Percentiles rank a stretch among this genome's conserved stretches.
These are phyloP conservation scores for Colletotrichum scovillei DNA, from an alignment of 2,329 filamentous ascomycete species.

Conservation along the genomic window DNA sequence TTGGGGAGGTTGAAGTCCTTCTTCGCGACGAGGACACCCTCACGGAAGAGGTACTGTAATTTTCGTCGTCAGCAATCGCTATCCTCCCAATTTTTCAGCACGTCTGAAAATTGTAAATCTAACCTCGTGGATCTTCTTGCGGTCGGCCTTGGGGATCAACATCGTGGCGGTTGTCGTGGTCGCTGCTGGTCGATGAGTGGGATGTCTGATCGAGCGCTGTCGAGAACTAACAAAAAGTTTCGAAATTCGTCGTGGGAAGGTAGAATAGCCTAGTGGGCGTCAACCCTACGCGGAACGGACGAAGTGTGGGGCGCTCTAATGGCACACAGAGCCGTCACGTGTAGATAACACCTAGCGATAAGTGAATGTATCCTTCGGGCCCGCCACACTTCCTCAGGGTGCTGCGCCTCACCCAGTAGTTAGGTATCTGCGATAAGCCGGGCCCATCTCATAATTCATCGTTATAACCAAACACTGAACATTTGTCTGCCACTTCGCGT, in stretches of 20 bases:
- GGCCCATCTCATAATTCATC: background rate
- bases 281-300: conserved; percentile 51
- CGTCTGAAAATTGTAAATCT: conserved; percentile 24
- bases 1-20: conserved; percentile 99
- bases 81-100: conserved; percentile 11
- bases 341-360: background rate
- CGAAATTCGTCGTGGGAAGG: conserved; percentile 42
- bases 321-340: background rate
- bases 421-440: background rate
- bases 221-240: conserved; percentile 43
- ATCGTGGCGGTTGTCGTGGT: conserved; percentile 71
- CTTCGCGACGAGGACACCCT: conserved; percentile 94
- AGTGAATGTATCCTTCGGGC: background rate
- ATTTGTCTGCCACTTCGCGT: background rate
- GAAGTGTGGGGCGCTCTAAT: background rate
- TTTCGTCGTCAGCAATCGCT: conserved; percentile 38
- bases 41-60: conserved; percentile 91
- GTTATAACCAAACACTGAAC: background rate
- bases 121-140: conserved; percentile 98
- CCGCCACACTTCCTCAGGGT: background rate
- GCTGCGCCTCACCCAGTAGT: background rate
- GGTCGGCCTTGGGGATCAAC: conserved; percentile 99
- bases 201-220: conserved; percentile 55
- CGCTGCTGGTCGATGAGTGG: conserved; percentile 59
- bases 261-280: conserved; percentile 50